Evolutionary conservation across 1,284 basidiomycete species (phyloP), one percentile per base, ranked within the genome.

Genomic region (Puccinia sorghi): DNA sequence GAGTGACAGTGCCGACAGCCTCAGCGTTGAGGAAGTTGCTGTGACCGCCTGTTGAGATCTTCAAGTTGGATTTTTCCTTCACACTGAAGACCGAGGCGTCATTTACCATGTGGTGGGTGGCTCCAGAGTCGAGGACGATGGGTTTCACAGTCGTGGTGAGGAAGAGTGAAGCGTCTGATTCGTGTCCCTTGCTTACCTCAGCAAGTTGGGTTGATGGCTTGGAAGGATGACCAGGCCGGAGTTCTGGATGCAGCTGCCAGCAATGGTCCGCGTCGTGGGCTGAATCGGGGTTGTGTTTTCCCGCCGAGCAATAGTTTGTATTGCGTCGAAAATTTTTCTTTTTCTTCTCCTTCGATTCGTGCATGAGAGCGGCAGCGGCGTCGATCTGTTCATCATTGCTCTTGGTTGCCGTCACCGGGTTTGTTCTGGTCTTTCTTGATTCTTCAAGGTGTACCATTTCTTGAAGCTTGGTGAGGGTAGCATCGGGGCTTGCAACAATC

Each of bases 71-170:
- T 43, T 43, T 9, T 6, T 9, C 8, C 5, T 6, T 22, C 11
- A 5, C 57, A 15, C 13, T 61, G 46, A 66, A 66, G 3, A 66
- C 17, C 3, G 39, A 22, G 3, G 39, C 20, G 25, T 43, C n/a
- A 17, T 66, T 66, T 6, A 66, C 12, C 63, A 66, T 66, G 63
- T 66, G 63, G 39, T 66, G 63, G 1, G 63, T 66, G 9, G 37
- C 63, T 46, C 63, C 63, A 17, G 41, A 12, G 8, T 66, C 63
- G 4, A 66, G 46, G 39, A 66, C 63, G 37, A 59, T 37, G 15
- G 56, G 27, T 37, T 59, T 32, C 2, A 15, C 9, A 5, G 25
- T 11, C 17, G n/a, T 5, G 7, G 25, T 27, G 11, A 59, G 56
- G 5, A 37, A 15, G 27, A 37, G 2, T 2, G 27, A 59, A 8